Base-by-base conservation (phyloP, 257 asterid species). In the Cruciata laevipes region DNA sequence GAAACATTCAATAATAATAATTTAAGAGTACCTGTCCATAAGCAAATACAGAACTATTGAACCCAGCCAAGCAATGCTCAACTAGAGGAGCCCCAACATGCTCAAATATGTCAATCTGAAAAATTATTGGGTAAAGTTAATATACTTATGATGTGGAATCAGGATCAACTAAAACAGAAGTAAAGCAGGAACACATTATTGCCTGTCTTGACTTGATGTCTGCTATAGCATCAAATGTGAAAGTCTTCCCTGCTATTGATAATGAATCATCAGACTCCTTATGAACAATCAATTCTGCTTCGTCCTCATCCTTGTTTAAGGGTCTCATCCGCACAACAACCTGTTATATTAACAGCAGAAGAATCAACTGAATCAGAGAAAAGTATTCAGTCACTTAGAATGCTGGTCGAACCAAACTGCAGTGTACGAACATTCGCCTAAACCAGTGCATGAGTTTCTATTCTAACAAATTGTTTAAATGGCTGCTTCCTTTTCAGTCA, bases 51-150 rank as follows among this genome's bases (percentile, higher is more conserved):
- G 99, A 94, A 82, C 97, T 90, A 76, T 90, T 94, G 67, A 94
- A 94, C n/a, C 99, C 99, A 71, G 96, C 87, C 13, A 94, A 90
- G 74, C 99, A 94, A 78, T 90, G 90, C 78, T 94, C 99, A 49
- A 94, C 85, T 25, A 94, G 86, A 12, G 99, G 99, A 74, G 89
- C 97, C 65, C 99, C 99, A 56, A 90, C 84, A 31, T 86, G 93
- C 82, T 94, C 87, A 58, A 90, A 94, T 83, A 94, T 88, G 76
- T 94, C 95, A 76, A 73, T 75, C 99, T 93, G 91, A 73, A 81
- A 83, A 30, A 27, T 27, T 27, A 27, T 27, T 27, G 30, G 30
- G 30, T 1, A 27, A 27, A 1, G 30, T 27, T 2, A 27, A 27
- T 27, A 27, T 27, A 27, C 30, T 27, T 27, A 27, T 27, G 2